Percentiles rank a stretch among this genome's conserved stretches.
phyloP scores from a whole-genome alignment of 2,329 filamentous ascomycete species.

The Fusarium cicatricum region DNA sequence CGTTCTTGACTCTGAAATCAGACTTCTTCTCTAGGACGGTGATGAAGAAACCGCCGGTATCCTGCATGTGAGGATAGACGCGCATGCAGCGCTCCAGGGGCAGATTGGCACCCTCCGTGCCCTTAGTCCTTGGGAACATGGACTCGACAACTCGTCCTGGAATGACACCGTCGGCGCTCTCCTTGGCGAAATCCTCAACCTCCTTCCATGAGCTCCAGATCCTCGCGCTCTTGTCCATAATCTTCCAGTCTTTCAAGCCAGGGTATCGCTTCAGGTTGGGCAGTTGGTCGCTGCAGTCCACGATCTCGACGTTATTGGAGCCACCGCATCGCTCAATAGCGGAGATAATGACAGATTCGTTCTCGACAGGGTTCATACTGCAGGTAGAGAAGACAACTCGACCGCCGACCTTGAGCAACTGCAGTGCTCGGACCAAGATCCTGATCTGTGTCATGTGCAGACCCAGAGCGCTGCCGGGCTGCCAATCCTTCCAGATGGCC shows the following conservation, averaged over 20 bases:
- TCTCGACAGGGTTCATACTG: slow-evolving; percentile 98
- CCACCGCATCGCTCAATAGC: slow-evolving; percentile 93
- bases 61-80: slow-evolving; percentile 93
- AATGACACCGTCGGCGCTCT: slow-evolving; percentile 60
- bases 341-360: slow-evolving; percentile 88
- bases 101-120: slow-evolving; percentile 65
- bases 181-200: slow-evolving; percentile 73
- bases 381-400: slow-evolving; percentile 98
- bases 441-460: slow-evolving; percentile 87
- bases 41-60: slow-evolving; percentile 98
- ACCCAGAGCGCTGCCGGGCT: slow-evolving; percentile 84
- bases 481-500: slow-evolving; percentile 96
- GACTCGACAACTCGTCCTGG: slow-evolving; percentile 76
- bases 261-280: slow-evolving; percentile 78
- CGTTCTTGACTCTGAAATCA: slow-evolving; percentile 81
- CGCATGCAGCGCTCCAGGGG: slow-evolving; percentile 92
- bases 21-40: slow-evolving; percentile 90
- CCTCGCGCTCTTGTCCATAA: slow-evolving; percentile 86
- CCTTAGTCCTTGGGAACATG: slow-evolving; percentile 79
- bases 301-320: slow-evolving; percentile 77
- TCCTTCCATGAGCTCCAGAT: slow-evolving; percentile 86
- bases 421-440: slow-evolving; percentile 89
- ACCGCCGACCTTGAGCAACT: slow-evolving; percentile 95
- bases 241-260: slow-evolving; percentile 83
- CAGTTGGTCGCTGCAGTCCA: slow-evolving; percentile 83